Evolutionary conservation across 2,329 filamentous ascomycete species (phyloP).

Genomic region (Colletotrichum endophyticum): DNA sequence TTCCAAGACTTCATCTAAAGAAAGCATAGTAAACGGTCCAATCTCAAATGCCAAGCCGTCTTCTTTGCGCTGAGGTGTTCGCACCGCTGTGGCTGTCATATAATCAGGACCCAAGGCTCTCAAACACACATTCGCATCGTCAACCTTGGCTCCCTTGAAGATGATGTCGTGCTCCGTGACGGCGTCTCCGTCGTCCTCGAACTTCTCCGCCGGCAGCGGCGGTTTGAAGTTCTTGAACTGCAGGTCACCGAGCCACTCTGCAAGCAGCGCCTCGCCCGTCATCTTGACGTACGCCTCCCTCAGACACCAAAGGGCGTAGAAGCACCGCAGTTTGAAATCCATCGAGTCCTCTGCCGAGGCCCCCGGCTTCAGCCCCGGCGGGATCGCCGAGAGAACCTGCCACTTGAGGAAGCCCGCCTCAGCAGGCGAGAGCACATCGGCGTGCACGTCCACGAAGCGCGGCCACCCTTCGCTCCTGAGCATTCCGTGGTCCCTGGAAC

Average conservation of each 20-base stretch:
- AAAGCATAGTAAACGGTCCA: constrained; percentile 46
- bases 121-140: constrained; percentile 47
- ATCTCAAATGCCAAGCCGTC: constrained; percentile 43
- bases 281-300: constrained; percentile 86
- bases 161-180: constrained; percentile 40
- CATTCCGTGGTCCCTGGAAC: constrained; percentile 65
- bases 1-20: constrained; percentile 49
- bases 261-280: constrained; percentile 78
- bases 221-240: constrained; percentile 71
- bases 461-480: constrained; percentile 62
- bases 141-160: constrained; percentile 41
- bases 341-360: constrained; percentile 43
- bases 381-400: constrained; percentile 32
- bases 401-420: constrained; percentile 69
- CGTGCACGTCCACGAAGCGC: constrained; percentile 73
- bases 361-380: constrained; percentile 24
- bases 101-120: constrained; percentile 52
- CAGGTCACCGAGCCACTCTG: constrained; percentile 72
- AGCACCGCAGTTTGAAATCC: constrained; percentile 69
- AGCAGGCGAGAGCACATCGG: constrained; percentile 68
- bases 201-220: constrained; percentile 41
- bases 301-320: constrained; percentile 81
- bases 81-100: constrained; percentile 59
- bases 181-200: constrained; percentile 38
- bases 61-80: constrained; percentile 40